A percentile compares a stretch with the other conserved stretches of the same genome.
These are phyloP conservation scores for Dactylonectria estremocensis DNA, from an alignment of 2,329 filamentous ascomycete genomes.

Conservation along the genomic window DNA sequence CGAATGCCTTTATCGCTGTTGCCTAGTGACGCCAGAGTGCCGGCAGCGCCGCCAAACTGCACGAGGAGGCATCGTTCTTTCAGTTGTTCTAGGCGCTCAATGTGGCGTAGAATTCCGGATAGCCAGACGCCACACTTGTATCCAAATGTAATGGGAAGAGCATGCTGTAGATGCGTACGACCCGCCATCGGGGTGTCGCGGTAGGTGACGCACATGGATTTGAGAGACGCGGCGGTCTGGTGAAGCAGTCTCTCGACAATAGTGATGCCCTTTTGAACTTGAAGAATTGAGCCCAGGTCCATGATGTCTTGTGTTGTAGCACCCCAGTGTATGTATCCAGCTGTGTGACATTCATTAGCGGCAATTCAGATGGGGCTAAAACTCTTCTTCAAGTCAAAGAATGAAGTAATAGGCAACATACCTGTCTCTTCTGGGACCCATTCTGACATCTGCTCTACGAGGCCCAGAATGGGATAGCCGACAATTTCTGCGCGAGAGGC, in stretches of 20 bases:
- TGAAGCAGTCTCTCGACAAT: constrained; percentile 63
- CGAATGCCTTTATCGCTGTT: constrained; percentile 62
- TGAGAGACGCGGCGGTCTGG: constrained; percentile 61
- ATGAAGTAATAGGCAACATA: neutral
- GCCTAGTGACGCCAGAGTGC: constrained; percentile 69
- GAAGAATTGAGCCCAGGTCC: constrained; percentile 68
- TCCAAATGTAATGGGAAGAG: constrained; percentile 69
- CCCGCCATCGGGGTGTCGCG: constrained; percentile 71
- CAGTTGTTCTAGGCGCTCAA: constrained; percentile 63
- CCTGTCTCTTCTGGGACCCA: constrained; percentile 34
- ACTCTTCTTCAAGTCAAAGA: too few species aligned
- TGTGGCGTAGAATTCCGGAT: constrained; percentile 64
- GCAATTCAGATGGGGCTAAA: too few species aligned
- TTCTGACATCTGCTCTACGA: constrained; percentile 60
- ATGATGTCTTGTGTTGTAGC: constrained; percentile 74
- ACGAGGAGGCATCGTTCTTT: constrained; percentile 64
- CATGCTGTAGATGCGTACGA: constrained; percentile 70
- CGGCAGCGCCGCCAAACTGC: constrained; percentile 71
- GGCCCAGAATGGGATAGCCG: constrained; percentile 67
- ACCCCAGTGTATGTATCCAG: constrained; percentile 69
- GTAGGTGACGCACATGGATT: constrained; percentile 60
- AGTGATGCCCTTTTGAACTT: constrained; percentile 65
- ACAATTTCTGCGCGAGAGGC: constrained; percentile 65
- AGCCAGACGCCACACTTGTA: constrained; percentile 71
- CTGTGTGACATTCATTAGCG: constrained; percentile 18